Conservation (phyloP, 192 early-diverging fungal genomes). For the Physocladia obscura region DNA sequence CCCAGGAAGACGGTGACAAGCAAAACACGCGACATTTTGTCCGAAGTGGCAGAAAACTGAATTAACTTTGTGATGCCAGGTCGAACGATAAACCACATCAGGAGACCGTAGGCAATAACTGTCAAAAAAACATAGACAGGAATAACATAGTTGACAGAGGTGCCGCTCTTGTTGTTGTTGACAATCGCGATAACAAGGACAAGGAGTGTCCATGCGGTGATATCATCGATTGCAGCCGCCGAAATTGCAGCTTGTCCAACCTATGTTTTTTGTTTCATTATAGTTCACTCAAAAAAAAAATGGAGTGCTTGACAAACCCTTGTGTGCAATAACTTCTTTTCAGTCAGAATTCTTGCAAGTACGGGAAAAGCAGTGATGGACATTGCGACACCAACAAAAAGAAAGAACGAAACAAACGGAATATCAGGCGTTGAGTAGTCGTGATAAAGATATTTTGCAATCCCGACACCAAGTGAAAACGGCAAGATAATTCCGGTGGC, state of each 20-base stretch:
- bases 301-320: not conserved
- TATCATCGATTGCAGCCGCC: constrained; percentile 78
- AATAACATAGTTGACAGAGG: constrained; percentile 33
- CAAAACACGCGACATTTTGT: constrained; percentile 45
- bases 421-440: constrained; percentile 24
- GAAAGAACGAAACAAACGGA: constrained; percentile 67
- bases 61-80: constrained; percentile 53
- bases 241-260: constrained; percentile 78
- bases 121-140: constrained; percentile 79
- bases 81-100: constrained; percentile 67
- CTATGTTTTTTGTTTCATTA: constrained; percentile 65
- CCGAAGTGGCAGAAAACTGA: not conserved
- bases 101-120: constrained; percentile 62
- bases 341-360: constrained; percentile 84
- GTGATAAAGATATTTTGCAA: constrained; percentile 67
- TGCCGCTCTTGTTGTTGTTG: constrained; percentile 65
- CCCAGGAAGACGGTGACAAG: constrained; percentile 72
- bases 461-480: constrained; percentile 70
- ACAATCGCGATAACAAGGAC: constrained; percentile 68
- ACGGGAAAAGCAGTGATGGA: constrained; percentile 91
- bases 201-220: constrained; percentile 70
- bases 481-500: constrained; percentile 74
- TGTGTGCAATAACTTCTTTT: constrained; percentile 68
- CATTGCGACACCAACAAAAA: constrained; percentile 86
- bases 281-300: not conserved